Conservation (phyloP, 345 rosid species). For the Salix purpurea region DNA sequence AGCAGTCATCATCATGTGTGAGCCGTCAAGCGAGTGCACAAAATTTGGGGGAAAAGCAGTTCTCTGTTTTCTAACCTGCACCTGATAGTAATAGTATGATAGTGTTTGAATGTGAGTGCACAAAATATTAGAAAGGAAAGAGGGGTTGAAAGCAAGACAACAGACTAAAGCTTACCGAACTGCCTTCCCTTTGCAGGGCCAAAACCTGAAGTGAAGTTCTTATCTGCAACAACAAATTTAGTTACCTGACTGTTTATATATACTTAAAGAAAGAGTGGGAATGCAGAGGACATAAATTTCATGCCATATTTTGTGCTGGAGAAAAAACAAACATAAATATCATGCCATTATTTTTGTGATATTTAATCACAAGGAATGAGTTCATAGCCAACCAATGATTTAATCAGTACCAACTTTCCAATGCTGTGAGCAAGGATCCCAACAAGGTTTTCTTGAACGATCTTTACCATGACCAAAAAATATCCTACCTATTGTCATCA, state of each 20-base stretch:
- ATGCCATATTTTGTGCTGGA: neutral
- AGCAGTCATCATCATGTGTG: constrained; percentile 99
- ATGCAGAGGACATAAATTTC: neutral
- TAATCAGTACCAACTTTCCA: neutral
- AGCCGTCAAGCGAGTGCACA: constrained; percentile 92
- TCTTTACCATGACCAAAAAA: neutral
- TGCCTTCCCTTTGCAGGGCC: constrained; percentile 82
- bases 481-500: neutral
- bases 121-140: neutral
- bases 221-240: constrained; percentile 55
- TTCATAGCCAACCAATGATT: neutral
- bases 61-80: constrained; percentile 77
- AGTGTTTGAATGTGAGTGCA: neutral
- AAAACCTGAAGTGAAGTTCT: constrained; percentile 87
- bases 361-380: neutral
- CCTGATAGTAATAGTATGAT: constrained; percentile 37
- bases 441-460: neutral
- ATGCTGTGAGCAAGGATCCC: neutral
- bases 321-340: constrained; percentile 2
- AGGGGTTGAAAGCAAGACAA: constrained; percentile 5
- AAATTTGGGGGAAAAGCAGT: constrained; percentile 98
- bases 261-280: neutral
- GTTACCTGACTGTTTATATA: constrained; percentile 1
- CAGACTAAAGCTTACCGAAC: constrained; percentile 46
- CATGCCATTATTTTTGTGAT: neutral